Percentiles rank a stretch among this genome's conserved stretches.
phyloP scores from a whole-genome alignment of 1,284 basidiomycete species.

The Sanghuangporus weigelae region DNA sequence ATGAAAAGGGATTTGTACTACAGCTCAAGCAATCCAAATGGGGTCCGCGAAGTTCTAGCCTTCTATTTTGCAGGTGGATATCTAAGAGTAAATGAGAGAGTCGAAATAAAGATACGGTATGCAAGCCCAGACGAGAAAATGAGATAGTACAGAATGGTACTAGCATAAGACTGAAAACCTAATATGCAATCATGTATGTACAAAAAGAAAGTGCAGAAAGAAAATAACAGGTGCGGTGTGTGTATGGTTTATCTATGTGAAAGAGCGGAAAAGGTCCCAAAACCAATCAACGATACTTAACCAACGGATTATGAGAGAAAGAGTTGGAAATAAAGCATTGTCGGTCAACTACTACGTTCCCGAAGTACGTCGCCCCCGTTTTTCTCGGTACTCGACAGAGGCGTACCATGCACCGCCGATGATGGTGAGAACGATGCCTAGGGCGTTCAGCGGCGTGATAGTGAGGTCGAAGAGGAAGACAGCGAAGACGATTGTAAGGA shows the following conservation, averaged over 20 bases:
- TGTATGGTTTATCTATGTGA: neutral
- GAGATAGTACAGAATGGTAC: neutral
- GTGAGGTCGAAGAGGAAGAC: constrained; percentile 79
- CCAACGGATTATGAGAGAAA: neutral
- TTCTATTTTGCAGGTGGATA: neutral
- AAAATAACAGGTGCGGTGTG: neutral
- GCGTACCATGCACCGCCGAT: constrained; percentile 83
- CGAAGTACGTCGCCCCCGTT: constrained; percentile 22
- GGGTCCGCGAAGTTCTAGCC: too few relatives aligned
- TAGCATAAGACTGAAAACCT: neutral
- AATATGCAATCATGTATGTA: neutral
- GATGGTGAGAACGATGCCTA: constrained; percentile 81
- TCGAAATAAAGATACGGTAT: neutral
- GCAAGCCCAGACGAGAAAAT: neutral
- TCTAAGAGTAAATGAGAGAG: neutral
- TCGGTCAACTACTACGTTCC: neutral
- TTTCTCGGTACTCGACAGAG: constrained; percentile 64
- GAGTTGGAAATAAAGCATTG: neutral
- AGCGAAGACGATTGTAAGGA: constrained; percentile 84
- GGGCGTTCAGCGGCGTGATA: constrained; percentile 71
- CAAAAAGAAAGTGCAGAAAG: neutral
- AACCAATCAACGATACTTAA: neutral
- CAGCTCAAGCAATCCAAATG: too few relatives aligned
- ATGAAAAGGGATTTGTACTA: neutral
- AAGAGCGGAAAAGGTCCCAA: neutral